Evolutionary conservation across 2,329 filamentous ascomycete species (phyloP).

Genomic region (Phialocephala subalpina): DNA sequence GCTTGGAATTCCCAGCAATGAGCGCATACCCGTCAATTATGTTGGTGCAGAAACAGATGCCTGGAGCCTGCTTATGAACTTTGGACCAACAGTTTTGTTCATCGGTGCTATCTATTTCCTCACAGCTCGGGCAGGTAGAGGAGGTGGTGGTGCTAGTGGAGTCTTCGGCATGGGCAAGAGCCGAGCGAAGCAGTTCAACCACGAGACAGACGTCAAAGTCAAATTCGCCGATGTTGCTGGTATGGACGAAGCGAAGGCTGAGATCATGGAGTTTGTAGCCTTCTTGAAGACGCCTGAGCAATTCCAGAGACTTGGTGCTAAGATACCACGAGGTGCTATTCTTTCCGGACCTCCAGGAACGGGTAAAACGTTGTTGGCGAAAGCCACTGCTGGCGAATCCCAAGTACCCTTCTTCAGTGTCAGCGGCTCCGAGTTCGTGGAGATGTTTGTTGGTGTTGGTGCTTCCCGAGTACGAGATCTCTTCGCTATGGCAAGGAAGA

Average conservation of each 20-base stretch:
- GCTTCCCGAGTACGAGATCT: constrained; percentile 94
- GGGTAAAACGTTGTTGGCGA: constrained; percentile 96
- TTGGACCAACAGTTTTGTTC: constrained; percentile 87
- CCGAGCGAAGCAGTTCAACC: constrained; percentile 96
- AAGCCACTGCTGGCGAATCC: constrained; percentile 96
- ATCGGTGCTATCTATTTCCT: constrained; percentile 85
- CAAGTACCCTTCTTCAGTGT: constrained; percentile 98
- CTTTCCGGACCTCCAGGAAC: constrained; percentile 97
- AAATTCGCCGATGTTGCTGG: constrained; percentile 97
- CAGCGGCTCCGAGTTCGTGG: constrained; percentile 97
- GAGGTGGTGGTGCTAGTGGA: constrained; percentile 72
- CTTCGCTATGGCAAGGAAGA: constrained; percentile 94
- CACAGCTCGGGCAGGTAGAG: constrained; percentile 76
- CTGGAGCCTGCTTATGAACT: constrained; percentile 76
- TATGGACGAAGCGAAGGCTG: constrained; percentile 96
- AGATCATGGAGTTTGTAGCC: constrained; percentile 99
- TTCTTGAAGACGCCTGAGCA: constrained; percentile 94
- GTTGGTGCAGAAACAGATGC: constrained; percentile 73
- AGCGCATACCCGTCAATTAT: constrained; percentile 94
- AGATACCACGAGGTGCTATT: constrained; percentile 97
- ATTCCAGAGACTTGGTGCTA: constrained; percentile 93
- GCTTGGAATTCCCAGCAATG: constrained; percentile 82
- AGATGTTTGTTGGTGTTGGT: constrained; percentile 99
- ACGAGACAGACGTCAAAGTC: constrained; percentile 94
- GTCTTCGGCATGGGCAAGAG: constrained; percentile 98